A percentile compares a stretch with the other conserved stretches of the same genome.
Conservation (phyloP, 1,284 basidiomycete genomes). For the Moniliophthora roreri region DNA sequence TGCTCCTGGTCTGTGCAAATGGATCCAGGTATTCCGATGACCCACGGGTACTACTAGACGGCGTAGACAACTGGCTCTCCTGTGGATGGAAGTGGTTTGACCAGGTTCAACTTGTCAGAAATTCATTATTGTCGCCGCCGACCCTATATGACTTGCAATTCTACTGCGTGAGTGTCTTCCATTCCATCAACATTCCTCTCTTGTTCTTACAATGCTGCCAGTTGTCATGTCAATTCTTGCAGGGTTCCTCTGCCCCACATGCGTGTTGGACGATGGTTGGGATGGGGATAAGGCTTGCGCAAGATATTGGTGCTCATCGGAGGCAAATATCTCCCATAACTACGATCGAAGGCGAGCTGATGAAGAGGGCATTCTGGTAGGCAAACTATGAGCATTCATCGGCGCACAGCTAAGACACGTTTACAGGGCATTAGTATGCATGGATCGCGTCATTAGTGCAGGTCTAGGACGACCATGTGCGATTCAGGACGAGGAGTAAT, state of each 20-base stretch:
- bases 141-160: constrained; percentile 62
- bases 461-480: constrained; percentile 79
- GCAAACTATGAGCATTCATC: no score
- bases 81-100: constrained; percentile 77
- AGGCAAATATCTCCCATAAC: constrained; percentile 37
- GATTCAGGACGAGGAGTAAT: constrained; percentile 81
- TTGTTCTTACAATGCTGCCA: constrained; percentile 19
- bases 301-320: constrained; percentile 68
- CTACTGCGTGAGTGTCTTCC: constrained; percentile 31
- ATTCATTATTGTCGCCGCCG: constrained; percentile 47
- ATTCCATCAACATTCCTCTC: not conserved
- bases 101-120: constrained; percentile 53
- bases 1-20: constrained; percentile 20
- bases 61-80: constrained; percentile 42
- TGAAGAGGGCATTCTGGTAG: constrained; percentile 85
- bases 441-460: constrained; percentile 67
- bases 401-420: no score
- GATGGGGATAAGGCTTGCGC: constrained; percentile 66
- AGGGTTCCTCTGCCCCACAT: constrained; percentile 65
- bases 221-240: constrained; percentile 46
- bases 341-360: constrained; percentile 62
- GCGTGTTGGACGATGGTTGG: constrained; percentile 73
- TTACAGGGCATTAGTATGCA: constrained; percentile 61
- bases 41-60: constrained; percentile 47
- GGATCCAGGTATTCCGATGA: constrained; percentile 63